These are phyloP conservation scores for Cardiospermum halicacabum DNA, from an alignment of 345 rosid species.

Conservation along the genomic window DNA sequence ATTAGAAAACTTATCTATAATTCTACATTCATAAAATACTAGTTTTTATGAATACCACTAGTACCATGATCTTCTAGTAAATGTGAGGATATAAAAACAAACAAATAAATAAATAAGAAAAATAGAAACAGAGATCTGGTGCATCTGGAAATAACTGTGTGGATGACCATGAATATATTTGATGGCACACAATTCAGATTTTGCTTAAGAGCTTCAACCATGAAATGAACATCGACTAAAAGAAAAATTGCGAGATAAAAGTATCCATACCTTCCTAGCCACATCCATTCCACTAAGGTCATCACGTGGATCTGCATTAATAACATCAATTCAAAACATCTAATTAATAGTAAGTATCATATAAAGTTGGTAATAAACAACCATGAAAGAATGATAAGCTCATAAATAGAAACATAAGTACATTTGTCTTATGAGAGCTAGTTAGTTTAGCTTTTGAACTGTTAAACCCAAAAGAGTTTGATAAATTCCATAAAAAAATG, in stretches of 20 bases:
- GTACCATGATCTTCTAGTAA: neutral
- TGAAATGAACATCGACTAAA: neutral
- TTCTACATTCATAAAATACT: conserved; percentile 11
- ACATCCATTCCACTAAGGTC: conserved; percentile 97
- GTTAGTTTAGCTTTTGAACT: neutral
- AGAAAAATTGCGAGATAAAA: conserved; percentile 2
- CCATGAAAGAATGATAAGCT: neutral
- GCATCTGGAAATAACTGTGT: neutral
- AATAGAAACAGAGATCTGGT: conserved; percentile 4
- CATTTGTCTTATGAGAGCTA: neutral
- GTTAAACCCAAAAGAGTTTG: neutral
- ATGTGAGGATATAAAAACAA: neutral
- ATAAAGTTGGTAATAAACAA: neutral
- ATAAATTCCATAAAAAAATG: too few relatives aligned
- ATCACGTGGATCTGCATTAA: conserved; percentile 85
- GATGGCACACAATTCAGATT: conserved; percentile 12
- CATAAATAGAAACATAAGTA: neutral
- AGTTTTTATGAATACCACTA: neutral
- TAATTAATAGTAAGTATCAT: neutral
- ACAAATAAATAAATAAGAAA: too few relatives aligned
- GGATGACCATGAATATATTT: neutral
- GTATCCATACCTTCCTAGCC: conserved; percentile 77
- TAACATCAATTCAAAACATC: conserved; percentile 9
- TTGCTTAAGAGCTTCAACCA: neutral
- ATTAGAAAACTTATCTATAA: neutral